Evolutionary conservation across 768 basidiomycete genomes (phyloP), one percentile per base, ranked within the genome.

Genomic region (Lenzites betulinus): DNA sequence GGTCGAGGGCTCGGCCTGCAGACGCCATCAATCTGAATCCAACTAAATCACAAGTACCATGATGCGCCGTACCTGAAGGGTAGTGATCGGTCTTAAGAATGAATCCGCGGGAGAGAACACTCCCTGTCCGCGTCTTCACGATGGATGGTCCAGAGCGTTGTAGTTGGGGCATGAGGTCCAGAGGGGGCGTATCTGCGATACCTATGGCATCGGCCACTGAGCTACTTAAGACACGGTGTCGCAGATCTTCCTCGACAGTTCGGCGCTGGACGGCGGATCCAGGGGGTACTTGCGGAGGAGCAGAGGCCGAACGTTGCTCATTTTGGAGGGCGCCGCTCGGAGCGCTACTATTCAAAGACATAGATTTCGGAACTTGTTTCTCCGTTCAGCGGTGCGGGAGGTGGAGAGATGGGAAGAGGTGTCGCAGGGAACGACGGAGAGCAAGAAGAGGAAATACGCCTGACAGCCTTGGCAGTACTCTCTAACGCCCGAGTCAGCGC

Each of bases 51-150:
- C 7, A 3, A 28, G 7, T 26, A 30, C 16, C 15, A 38, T 35
- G 2, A 23, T 54, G 20, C 7, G 33, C 35, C 66, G 39, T 50
- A 70, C 89, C 89, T 61, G 89, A 89, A 35, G 90, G 89, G 73
- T 92, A 89, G 71, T 89, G 81, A 76, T 97, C 95, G 18, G 94
- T 95, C 79, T 98, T 99, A 67, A 99, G 76, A 56, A 99, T 95
- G 72, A 95, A 93, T 0, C 94, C 92, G 63, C 93, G 77, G 3
- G 90, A 87, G 7, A 96, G 78, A 35, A 96, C 93, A 66, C 89
- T 92, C 18, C 93, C 93, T 0, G 81, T 79, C 59, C 93, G 81
- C 7, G 90, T 87, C 76, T 93, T 93, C 57, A 95, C 93, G 35
- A 95, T 81, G 1, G 87, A 86, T 1, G 86, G 78, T 51, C 83